Conservation (phyloP, 2,329 filamentous ascomycete species). For the Paraphoma chrysanthemicola region DNA sequence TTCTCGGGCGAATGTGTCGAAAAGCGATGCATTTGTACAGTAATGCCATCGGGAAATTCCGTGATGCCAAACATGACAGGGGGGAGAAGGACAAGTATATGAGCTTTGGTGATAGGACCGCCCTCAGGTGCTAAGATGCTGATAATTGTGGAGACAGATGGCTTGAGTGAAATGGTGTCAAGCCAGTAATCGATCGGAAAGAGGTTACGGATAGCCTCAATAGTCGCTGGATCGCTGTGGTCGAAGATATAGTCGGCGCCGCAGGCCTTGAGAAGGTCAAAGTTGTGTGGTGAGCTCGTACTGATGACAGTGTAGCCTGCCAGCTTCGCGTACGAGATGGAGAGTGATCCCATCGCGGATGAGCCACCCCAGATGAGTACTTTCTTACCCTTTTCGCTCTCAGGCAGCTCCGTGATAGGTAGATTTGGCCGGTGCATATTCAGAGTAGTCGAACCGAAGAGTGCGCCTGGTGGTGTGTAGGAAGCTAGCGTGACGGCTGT, state of each 20-base stretch:
- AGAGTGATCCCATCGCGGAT: conserved; percentile 46
- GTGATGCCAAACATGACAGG: conserved; percentile 19
- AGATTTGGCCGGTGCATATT: conserved; percentile 22
- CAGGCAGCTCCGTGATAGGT: conserved; percentile 17
- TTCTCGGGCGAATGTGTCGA: conserved; percentile 28
- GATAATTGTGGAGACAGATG: conserved; percentile 24
- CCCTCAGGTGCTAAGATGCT: conserved; percentile 30
- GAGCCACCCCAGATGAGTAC: conserved; percentile 56
- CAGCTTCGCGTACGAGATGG: conserved; percentile 33
- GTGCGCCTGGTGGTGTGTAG: conserved; percentile 32
- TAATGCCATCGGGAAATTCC: conserved; percentile 25
- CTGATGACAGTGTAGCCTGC: conserved; percentile 31
- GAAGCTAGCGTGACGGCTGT: conserved; percentile 29
- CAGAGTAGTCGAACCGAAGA: conserved; percentile 16
- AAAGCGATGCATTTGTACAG: conserved; percentile 22
- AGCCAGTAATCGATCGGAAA: conserved; percentile 49
- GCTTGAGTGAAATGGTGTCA: conserved; percentile 49
- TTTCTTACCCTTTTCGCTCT: conserved; percentile 31
- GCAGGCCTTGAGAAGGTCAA: conserved; percentile 15
- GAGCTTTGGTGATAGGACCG: conserved; percentile 23
- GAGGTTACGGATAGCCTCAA: conserved; percentile 42
- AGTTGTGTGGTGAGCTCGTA: conserved; percentile 29
- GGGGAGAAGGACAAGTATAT: conserved; percentile 26
- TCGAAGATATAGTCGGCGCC: conserved; percentile 38
- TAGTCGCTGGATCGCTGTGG: conserved; percentile 49